Evolutionary conservation across 2,329 filamentous ascomycete genomes (phyloP).

Genomic region (Aspergillus tamarii): DNA sequence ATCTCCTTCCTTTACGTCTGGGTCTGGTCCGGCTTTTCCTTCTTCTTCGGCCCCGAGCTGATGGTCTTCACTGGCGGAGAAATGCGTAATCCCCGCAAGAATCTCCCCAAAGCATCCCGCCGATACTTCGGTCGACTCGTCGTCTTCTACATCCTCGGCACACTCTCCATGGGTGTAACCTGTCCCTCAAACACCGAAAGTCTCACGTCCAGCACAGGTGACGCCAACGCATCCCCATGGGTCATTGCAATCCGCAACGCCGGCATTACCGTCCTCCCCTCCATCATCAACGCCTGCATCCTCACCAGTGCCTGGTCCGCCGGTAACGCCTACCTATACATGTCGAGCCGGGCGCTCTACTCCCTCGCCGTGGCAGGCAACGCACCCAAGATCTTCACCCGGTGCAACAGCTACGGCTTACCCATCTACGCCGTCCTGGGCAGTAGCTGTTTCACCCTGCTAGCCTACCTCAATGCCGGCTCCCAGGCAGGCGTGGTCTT

Average conservation of each 20-base stretch:
- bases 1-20: conserved; percentile 50
- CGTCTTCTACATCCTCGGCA: conserved; percentile 60
- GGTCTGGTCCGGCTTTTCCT: conserved; percentile 38
- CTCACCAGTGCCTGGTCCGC: conserved; percentile 71
- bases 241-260: conserved; percentile 72
- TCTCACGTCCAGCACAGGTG: conserved; percentile 35
- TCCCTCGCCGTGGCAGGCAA: conserved; percentile 49
- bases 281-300: conserved; percentile 74
- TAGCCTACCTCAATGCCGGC: not conserved
- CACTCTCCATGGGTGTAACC: conserved; percentile 61
- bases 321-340: conserved; percentile 66
- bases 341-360: conserved; percentile 54
- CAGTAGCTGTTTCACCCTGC: conserved; percentile 46
- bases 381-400: conserved; percentile 44
- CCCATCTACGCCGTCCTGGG: conserved; percentile 54
- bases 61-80: conserved; percentile 60
- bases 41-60: conserved; percentile 47
- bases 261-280: conserved; percentile 67
- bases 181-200: conserved; percentile 59
- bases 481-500: not conserved
- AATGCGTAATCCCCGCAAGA: conserved; percentile 53
- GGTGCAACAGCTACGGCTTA: conserved; percentile 51
- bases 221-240: conserved; percentile 56
- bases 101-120: conserved; percentile 57
- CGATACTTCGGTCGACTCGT: conserved; percentile 58